A percentile compares a stretch with the other conserved stretches of the same genome.
These are phyloP conservation scores for Calonectria montana DNA, from an alignment of 2,329 filamentous ascomycete species.

Conservation along the genomic window DNA sequence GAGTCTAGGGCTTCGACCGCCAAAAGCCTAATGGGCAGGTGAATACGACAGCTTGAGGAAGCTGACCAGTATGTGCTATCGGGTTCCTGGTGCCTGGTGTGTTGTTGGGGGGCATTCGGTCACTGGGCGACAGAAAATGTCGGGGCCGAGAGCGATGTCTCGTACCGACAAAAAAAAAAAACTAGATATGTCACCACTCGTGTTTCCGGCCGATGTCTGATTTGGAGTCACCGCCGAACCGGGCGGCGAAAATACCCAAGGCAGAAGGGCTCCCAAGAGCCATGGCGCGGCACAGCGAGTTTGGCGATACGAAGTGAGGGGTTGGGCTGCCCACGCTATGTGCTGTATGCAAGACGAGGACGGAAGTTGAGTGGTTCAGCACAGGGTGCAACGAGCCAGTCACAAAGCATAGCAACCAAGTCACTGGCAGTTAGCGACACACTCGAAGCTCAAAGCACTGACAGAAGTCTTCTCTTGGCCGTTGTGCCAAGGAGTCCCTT, in stretches of 20 bases:
- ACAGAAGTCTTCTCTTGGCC: background rate
- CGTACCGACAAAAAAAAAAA: background rate
- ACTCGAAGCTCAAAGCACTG: constrained; percentile 1
- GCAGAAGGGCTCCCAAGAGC: background rate
- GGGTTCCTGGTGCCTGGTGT: background rate
- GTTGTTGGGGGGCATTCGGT: background rate
- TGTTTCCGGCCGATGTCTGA: constrained; percentile 1
- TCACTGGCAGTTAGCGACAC: background rate
- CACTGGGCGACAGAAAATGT: background rate
- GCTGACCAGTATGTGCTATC: background rate
- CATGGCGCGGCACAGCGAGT: constrained; percentile 14
- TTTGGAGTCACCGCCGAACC: constrained; percentile 6
- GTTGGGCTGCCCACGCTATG: background rate
- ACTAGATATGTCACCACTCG: background rate
- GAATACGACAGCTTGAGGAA: constrained; percentile 15
- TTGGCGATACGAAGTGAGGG: constrained; percentile 18
- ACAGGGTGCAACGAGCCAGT: background rate
- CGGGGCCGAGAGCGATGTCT: background rate
- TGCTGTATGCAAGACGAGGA: constrained; percentile 7
- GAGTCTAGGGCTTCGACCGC: constrained; percentile 11
- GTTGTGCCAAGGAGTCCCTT: constrained; percentile 13
- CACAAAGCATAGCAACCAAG: background rate
- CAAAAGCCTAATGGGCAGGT: constrained; percentile 5
- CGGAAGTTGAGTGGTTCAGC: background rate
- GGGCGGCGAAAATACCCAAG: background rate